These are phyloP conservation scores for Phaeophleospora eucalypticola DNA, from an alignment of 2,329 filamentous ascomycete genomes.

Conservation along the genomic window DNA sequence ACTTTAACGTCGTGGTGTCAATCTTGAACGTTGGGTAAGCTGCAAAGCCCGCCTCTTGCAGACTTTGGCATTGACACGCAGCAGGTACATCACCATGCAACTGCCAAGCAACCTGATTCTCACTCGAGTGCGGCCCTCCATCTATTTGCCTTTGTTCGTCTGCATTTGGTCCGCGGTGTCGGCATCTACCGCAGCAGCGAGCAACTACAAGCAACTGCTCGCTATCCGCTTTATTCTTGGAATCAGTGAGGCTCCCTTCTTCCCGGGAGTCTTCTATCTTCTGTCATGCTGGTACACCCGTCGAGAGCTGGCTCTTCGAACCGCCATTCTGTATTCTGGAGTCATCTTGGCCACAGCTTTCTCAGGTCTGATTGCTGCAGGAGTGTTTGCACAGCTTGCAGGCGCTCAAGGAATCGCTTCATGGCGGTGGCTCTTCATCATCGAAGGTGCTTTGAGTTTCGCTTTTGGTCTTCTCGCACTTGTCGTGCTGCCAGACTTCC, in stretches of 20 bases:
- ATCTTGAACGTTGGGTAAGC: conserved; percentile 10
- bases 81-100: conserved; percentile 32
- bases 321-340: conserved; percentile 25
- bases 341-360: conserved; percentile 57
- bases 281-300: conserved; percentile 40
- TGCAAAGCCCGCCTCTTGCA: neutral
- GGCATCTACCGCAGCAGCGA: conserved; percentile 32
- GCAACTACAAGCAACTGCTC: conserved; percentile 7
- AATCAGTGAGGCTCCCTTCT: conserved; percentile 7
- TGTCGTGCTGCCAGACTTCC: conserved; percentile 64
- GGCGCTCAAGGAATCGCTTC: conserved; percentile 52
- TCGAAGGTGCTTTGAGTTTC: conserved; percentile 64
- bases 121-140: conserved; percentile 45
- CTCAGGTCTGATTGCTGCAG: conserved; percentile 52
- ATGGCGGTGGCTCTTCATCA: conserved; percentile 59
- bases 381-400: conserved; percentile 62
- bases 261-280: conserved; percentile 8
- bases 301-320: conserved; percentile 35
- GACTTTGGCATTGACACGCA: neutral
- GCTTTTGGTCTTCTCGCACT: conserved; percentile 53
- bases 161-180: conserved; percentile 48
- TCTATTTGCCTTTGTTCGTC: conserved; percentile 49
- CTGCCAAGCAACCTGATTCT: conserved; percentile 49
- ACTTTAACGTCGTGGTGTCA: conserved; percentile 10
- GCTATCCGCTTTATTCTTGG: conserved; percentile 9